These are phyloP conservation scores for Kurtzmaniella quercitrusa DNA, from an alignment of 1,139 yeast species.

Conservation along the genomic window DNA sequence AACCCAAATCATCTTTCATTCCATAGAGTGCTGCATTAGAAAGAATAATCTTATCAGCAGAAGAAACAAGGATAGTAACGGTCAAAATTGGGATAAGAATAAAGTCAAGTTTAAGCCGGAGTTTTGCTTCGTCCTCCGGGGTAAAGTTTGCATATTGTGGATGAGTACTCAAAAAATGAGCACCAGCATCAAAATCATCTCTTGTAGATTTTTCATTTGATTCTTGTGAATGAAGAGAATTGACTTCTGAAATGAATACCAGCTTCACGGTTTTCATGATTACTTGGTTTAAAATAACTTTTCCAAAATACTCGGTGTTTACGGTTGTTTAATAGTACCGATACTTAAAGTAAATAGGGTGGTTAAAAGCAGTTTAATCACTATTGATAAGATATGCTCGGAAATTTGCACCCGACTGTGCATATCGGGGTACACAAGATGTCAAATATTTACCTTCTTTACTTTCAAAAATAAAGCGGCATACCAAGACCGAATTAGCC, in stretches of 20 bases:
- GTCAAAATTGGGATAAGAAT: slow-evolving; percentile 14
- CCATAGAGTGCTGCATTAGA: slow-evolving; percentile 42
- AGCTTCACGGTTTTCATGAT: neutral
- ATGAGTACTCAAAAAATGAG: slow-evolving; percentile 14
- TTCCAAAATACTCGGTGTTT: too few relatives aligned
- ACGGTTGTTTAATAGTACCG: too few relatives aligned
- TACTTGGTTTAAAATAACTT: too few relatives aligned
- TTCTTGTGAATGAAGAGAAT: neutral
- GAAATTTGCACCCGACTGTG: too few relatives aligned
- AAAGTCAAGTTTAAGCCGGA: slow-evolving; percentile 20
- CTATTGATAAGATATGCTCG: too few relatives aligned
- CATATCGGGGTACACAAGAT: too few relatives aligned
- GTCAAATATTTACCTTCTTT: too few relatives aligned
- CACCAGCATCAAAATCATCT: slow-evolving; percentile 16
- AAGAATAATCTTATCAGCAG: slow-evolving; percentile 17
- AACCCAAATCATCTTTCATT: slow-evolving; percentile 17
- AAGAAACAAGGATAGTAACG: slow-evolving; percentile 11
- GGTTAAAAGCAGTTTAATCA: too few relatives aligned
- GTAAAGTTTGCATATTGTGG: slow-evolving; percentile 20
- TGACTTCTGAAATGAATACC: neutral
- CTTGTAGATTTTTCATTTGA: neutral
- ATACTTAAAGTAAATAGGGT: too few relatives aligned
- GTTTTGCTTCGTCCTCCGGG: slow-evolving; percentile 16
- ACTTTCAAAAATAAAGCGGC: too few relatives aligned
- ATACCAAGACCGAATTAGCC: too few relatives aligned